Evolutionary conservation across 1,284 basidiomycete genomes (phyloP).

Genomic region (Trametes hirsuta): DNA sequence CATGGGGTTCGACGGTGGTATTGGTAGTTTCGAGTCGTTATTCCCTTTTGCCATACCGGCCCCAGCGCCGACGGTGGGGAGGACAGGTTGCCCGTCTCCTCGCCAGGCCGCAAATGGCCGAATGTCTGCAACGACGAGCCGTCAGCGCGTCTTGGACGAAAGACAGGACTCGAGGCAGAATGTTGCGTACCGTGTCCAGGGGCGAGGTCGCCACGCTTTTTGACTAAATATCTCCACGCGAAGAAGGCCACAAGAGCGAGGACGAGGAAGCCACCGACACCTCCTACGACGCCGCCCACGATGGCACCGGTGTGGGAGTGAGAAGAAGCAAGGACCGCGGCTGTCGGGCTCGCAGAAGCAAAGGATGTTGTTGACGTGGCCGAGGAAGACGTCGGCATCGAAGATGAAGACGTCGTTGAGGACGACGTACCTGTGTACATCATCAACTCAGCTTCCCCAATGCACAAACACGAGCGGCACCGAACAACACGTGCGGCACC

Average conservation of each 20-base stretch:
- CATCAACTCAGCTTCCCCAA: background rate
- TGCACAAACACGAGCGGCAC: background rate
- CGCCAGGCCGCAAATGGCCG: constrained; percentile 9
- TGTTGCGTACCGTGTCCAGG: background rate
- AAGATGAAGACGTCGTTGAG: background rate
- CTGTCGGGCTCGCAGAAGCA: background rate
- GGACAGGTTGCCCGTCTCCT: background rate
- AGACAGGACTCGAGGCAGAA: background rate
- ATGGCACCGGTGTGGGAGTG: constrained; percentile 4
- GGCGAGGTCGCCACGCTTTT: too few species aligned
- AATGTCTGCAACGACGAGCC: background rate
- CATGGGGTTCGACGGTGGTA: background rate
- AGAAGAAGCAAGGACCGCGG: background rate
- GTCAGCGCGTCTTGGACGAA: background rate
- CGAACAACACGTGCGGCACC: background rate
- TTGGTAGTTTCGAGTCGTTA: background rate
- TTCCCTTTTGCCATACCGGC: background rate
- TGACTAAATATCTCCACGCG: background rate
- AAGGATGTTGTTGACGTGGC: background rate
- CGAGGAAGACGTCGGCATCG: background rate
- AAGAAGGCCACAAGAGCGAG: background rate
- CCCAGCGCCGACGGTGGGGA: background rate
- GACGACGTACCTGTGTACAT: background rate
- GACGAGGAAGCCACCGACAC: background rate
- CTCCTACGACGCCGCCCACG: constrained; percentile 1